A percentile compares a stretch with the other conserved stretches of the same genome.
Evolutionary conservation across 495 filamentous ascomycete species (phyloP).

Genomic region (Aspergillus panamensis): DNA sequence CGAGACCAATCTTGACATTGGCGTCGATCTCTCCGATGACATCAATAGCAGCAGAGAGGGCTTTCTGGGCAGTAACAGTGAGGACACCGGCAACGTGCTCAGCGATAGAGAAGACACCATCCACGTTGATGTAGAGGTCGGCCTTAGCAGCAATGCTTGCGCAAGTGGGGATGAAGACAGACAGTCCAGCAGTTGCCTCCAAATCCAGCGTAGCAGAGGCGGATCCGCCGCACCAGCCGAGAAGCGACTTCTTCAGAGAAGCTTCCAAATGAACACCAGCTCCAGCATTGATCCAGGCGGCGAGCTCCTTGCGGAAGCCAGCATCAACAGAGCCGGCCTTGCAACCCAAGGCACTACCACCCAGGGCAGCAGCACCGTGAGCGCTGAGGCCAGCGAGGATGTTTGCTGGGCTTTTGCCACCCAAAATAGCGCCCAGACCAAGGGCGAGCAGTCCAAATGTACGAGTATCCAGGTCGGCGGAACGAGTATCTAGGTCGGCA

Average conservation of each 20-base stretch:
- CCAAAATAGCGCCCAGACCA: conserved; percentile 24
- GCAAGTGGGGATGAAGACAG: conserved; percentile 37
- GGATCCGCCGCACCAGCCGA: conserved; percentile 31
- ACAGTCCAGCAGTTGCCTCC: conserved; percentile 31
- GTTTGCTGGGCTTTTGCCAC: conserved; percentile 19
- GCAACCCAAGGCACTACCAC: conserved; percentile 41
- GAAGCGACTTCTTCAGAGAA: conserved; percentile 28
- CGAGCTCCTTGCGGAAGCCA: conserved; percentile 32
- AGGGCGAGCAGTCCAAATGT: conserved; percentile 20
- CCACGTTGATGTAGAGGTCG: conserved; percentile 37
- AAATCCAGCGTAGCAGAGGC: conserved; percentile 25
- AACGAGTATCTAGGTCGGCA: conserved; percentile 30
- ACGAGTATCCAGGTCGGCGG: too few species aligned
- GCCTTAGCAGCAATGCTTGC: conserved; percentile 39
- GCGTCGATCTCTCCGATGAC: conserved; percentile 23
- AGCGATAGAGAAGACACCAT: conserved; percentile 38
- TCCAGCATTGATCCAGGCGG: conserved; percentile 32
- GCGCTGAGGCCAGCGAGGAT: conserved; percentile 34
- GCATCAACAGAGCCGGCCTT: conserved; percentile 30
- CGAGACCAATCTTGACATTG: conserved; percentile 35
- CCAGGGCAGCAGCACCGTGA: conserved; percentile 40
- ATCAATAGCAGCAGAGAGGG: conserved; percentile 33
- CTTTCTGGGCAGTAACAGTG: conserved; percentile 29
- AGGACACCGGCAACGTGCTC: conserved; percentile 33
- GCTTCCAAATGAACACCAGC: conserved; percentile 24